Evolutionary conservation across 1,284 basidiomycete genomes (phyloP).

Genomic region (Psilocybe mexicana): DNA sequence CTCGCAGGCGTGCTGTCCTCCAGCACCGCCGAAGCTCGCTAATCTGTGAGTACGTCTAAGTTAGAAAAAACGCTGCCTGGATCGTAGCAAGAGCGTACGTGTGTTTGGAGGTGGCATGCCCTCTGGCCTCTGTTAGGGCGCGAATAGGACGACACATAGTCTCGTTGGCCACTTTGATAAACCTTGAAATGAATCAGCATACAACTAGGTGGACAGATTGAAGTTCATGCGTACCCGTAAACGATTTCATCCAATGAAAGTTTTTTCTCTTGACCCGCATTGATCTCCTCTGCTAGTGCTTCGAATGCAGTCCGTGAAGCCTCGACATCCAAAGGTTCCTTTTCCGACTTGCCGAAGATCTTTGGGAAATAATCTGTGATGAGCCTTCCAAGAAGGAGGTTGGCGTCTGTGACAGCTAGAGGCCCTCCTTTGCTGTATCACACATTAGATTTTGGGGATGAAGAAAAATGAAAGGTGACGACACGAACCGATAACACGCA

Average conservation of each 20-base stretch:
- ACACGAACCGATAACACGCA: slow-evolving; percentile 68
- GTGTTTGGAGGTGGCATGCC: slow-evolving; percentile 83
- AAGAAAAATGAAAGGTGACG: background rate
- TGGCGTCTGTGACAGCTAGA: slow-evolving; percentile 85
- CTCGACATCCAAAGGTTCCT: slow-evolving; percentile 76
- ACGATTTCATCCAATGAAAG: slow-evolving; percentile 85
- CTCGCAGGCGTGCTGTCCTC: slow-evolving; percentile 91
- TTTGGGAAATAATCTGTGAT: slow-evolving; percentile 83
- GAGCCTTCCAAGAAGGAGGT: slow-evolving; percentile 82
- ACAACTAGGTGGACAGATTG: background rate
- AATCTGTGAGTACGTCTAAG: slow-evolving; percentile 43
- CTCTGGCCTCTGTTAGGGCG: slow-evolving; percentile 88
- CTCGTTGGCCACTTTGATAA: slow-evolving; percentile 93
- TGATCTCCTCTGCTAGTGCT: slow-evolving; percentile 67
- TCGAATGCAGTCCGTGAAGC: slow-evolving; percentile 69
- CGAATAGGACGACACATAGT: slow-evolving; percentile 94
- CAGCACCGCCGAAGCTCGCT: slow-evolving; percentile 89
- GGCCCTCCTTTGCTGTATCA: slow-evolving; percentile 75
- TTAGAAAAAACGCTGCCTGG: background rate
- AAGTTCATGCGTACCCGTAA: slow-evolving; percentile 60
- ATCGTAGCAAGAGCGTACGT: slow-evolving; percentile 45
- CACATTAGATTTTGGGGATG: background rate
- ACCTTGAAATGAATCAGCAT: slow-evolving; percentile 43
- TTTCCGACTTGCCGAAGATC: slow-evolving; percentile 86
- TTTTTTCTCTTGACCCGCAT: slow-evolving; percentile 55